A percentile compares a stretch with the other conserved stretches of the same genome.
Conservation (phyloP, 768 basidiomycete genomes). For the Rhodotorula kratochvilovae region DNA sequence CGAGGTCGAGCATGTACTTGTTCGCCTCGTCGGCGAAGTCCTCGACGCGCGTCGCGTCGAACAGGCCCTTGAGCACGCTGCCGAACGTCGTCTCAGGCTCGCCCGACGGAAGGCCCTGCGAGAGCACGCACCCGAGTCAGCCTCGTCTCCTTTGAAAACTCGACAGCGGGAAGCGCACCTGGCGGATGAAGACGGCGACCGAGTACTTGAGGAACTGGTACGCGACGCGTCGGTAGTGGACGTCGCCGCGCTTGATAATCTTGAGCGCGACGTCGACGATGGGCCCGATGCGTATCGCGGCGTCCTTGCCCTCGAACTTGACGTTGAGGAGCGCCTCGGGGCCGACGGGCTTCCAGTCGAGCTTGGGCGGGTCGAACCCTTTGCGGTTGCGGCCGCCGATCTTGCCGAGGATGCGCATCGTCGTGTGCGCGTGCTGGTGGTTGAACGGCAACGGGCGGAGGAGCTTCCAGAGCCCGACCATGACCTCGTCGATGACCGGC, state of each 20-base stretch:
- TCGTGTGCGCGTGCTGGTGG: slow-evolving; percentile 86
- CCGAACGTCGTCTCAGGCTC: slow-evolving; percentile 72
- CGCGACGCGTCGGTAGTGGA: slow-evolving; percentile 50
- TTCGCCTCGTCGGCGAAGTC: slow-evolving; percentile 69
- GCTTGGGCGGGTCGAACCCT: slow-evolving; percentile 68
- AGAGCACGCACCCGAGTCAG: not conserved
- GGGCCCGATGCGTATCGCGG: slow-evolving; percentile 63
- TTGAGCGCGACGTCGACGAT: slow-evolving; percentile 63
- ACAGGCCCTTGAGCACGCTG: slow-evolving; percentile 66
- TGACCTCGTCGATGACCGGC: slow-evolving; percentile 84
- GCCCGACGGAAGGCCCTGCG: slow-evolving; percentile 64
- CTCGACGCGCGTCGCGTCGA: slow-evolving; percentile 66
- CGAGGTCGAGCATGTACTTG: slow-evolving; percentile 64
- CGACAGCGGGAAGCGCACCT: slow-evolving; percentile 54
- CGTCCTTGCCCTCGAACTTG: slow-evolving; percentile 64
- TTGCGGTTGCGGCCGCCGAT: slow-evolving; percentile 89
- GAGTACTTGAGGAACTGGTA: slow-evolving; percentile 60
- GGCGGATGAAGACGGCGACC: slow-evolving; percentile 65
- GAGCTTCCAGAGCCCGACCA: slow-evolving; percentile 87
- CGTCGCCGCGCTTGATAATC: slow-evolving; percentile 55
- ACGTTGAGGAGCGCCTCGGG: slow-evolving; percentile 67
- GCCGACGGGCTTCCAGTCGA: slow-evolving; percentile 67
- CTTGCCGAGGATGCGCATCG: slow-evolving; percentile 93
- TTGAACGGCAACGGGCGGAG: slow-evolving; percentile 79
- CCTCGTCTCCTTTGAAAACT: not conserved